Base-by-base conservation (phyloP, 2,329 filamentous ascomycete species). In the Penicillium aurantiogriseum region DNA sequence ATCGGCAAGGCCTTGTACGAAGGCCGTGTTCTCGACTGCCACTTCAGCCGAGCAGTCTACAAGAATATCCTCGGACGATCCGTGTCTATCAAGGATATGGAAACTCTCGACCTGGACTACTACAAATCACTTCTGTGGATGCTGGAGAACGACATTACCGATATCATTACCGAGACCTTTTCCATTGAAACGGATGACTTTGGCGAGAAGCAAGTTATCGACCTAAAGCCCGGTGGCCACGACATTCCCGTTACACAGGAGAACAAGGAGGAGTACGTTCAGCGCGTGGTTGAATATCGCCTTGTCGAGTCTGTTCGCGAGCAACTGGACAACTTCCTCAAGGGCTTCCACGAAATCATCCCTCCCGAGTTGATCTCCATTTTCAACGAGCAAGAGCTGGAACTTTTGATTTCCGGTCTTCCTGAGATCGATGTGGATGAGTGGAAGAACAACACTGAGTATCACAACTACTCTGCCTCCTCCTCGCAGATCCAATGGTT, bases 41-140 rank as follows among this genome's bases (percentile, higher is more conserved):
- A 97, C 82, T 99, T 99, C 80, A 97, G 93, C 77, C 88, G 94
- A 71, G 95, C 95, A 15, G 93, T 99, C 51, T 99, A 99, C 83
- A 97, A 97, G 80, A 89, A 91, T 65, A 97, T 99, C 63, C 85
- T 99, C 29, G 91, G 94, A 72, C 96, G 95, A 74, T 86, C 91
- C 4, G 93, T 97, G 40, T 97, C 92, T 9, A 89, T 99, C 76
- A 99, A 99, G 80, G 94, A 99, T 70, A 97, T 99, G 92, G 94
- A 99, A 76, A 97, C 92, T 23, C 89, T 99, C 60, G 94, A 99
- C 74, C 88, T 96, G 4, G 93, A 99, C 69, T 99, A 99, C 79
- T 97, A 97, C 85, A 99, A 97, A 76, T 97, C 93, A 15, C 83
- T 99, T 23, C 86, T 94, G 59, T 99, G 95, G 95, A 97, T 99